Evolutionary conservation across 176 grass and related monocot species (phyloP), one percentile per base, ranked within the genome.

Genomic region (Triticum dicoccoides): DNA sequence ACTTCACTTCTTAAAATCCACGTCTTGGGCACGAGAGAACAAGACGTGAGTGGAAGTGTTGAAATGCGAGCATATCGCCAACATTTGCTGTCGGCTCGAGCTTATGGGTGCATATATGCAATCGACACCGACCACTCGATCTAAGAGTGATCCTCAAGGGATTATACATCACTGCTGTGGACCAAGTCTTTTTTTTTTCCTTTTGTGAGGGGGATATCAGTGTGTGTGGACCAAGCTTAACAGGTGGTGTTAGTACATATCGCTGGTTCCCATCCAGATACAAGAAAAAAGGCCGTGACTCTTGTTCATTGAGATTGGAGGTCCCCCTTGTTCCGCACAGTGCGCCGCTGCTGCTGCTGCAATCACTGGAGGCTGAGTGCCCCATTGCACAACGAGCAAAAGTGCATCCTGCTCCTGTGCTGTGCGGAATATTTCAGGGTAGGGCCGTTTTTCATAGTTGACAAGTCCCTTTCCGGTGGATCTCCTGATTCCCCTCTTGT

Each of bases 401-500:
- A 77, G 73, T 77, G 45, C 73, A 54, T 33, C 73, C 73, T 76
- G 73, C 45, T 76, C 73, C 42, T 44, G 42, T 44, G 42, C 73
- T 54, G 73, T 76, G 15, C 73, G 21, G 45, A 77, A 77, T 77
- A 77, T 77, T 77, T 77, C 27, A 33, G 4, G 25, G 27, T 58
- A 76, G 73, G 73, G 29, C 47, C 73, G 52, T 77, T 54, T 54
- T 75, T 77, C 25, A 77, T 56, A 4, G 20, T 54, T 77, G 15
- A 11, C 18, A 11, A 11, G 47, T 77, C 73, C 14, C 73, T 77
- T 77, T 77, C 73, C 27, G 7, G 17, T 33, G 44, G 49, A 56
- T 21, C 42, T 33, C 15, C 47, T 77, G 44, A 4, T 33, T 11
- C 73, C 54, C 54, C 0, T 58, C 17, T 45, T 54, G 25, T 52